Conservation (phyloP, 2,329 filamentous ascomycete species). For the Eutypa lata region DNA sequence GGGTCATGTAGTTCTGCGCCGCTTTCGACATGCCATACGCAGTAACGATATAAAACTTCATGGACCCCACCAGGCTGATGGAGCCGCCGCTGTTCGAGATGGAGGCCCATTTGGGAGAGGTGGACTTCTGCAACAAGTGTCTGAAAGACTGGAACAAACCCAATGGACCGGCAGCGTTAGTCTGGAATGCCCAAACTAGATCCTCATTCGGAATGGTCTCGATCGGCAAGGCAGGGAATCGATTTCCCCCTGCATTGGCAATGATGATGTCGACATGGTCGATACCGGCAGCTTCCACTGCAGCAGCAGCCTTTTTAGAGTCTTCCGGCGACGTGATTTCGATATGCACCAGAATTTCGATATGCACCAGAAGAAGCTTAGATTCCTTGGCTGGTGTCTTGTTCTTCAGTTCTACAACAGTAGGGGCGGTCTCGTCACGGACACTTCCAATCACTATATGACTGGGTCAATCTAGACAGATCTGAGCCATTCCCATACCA, state of each 20-base stretch:
- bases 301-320: neutral
- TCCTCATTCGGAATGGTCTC: neutral
- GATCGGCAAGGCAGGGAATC: neutral
- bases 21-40: constrained; percentile 2
- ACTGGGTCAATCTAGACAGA: constrained; percentile 1
- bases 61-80: constrained; percentile 1
- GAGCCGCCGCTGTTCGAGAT: constrained; percentile 1
- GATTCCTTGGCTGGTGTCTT: neutral
- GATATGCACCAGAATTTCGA: constrained; percentile 7
- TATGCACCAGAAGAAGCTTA: constrained; percentile 1
- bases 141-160: neutral
- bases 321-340: constrained; percentile 1
- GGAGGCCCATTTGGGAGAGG: constrained; percentile 9
- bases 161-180: neutral
- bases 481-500: neutral
- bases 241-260: neutral
- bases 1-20: constrained; percentile 2
- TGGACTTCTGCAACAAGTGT: neutral
- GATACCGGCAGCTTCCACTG: neutral
- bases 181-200: neutral
- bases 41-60: constrained; percentile 1
- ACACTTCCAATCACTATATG: constrained; percentile 4
- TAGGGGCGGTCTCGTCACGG: neutral
- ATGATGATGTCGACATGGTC: constrained; percentile 6
- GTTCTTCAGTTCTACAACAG: neutral